Base-by-base conservation (phyloP, 78 protist species). In the Polysphondylium violaceum region DNA sequence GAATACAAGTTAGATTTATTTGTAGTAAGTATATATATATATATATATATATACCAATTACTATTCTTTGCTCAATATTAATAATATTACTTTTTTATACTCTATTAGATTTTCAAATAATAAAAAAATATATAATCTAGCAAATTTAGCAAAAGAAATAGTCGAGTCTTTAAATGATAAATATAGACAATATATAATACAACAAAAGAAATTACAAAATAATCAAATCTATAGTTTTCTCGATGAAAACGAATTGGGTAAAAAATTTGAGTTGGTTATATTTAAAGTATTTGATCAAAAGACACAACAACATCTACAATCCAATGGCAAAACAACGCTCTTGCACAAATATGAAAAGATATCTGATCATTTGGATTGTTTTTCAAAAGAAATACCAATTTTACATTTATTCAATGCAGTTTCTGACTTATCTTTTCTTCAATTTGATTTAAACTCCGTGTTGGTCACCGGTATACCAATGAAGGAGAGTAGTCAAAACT, bases 401-500 rank as follows among this genome's bases (percentile, higher is more conserved):
- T 21, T 67, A 5, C 8, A 7, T 12, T 33, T 78, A 5, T 78
- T 59, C 12, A 53, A 78, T 33, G 61, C 63, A 3, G 21, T 78
- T 21, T 78, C 88, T 0, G 88, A 78, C 53, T 47, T 78, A 53
- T 31, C 72, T 14, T 47, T 27, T 3, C 0, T 78, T 4, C 88
- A 78, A 38, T 78, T 78, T 40, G 31, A 78, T 51, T 17, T 78
- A 36, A 65, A 74, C 0, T 65, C 76, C 2, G 59, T 78, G 1
- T 65, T 63, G 27, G 72, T 78, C 0, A 78, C 75, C 7, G 88
- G 88, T 51, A 78, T 78, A 23, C 88, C 88, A 31, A 78, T 78
- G 88, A 78, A 78, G 31, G 88, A 78, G 25, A 75, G 71, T 38
- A 56, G 74, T 33, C 59, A 77, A 33, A 25, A 38, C 19, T 74